phyloP scores from a whole-genome alignment of 306 rosid species.

The Rosa multiflora region DNA sequence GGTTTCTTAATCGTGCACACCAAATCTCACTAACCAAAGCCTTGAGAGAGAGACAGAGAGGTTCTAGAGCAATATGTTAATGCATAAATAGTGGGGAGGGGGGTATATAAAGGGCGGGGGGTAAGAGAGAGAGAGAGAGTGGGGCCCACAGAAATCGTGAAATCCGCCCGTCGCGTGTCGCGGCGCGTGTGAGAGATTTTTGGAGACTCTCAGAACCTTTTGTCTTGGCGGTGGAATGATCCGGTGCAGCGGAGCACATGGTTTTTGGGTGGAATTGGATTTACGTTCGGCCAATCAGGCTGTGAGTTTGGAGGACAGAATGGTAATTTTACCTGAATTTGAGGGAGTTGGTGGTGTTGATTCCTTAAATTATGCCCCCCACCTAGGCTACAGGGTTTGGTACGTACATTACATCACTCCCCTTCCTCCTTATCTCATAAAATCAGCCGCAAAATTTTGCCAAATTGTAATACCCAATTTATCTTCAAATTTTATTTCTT shows the following conservation, averaged over 20 bases:
- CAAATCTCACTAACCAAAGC: not conserved
- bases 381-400: constrained; percentile 10
- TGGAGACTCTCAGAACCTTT: not conserved
- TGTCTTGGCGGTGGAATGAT: not conserved
- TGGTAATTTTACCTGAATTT: not conserved
- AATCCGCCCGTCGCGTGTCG: constrained; percentile 36
- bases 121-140: not conserved
- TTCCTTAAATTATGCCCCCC: constrained; percentile 23
- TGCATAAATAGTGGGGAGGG: not conserved
- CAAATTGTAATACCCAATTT: not conserved
- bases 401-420: constrained; percentile 2
- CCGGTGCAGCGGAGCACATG: not conserved
- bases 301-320: not conserved
- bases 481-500: not conserved
- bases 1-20: not conserved
- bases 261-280: not conserved
- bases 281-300: not conserved
- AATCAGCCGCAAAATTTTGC: not conserved
- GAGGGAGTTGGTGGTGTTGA: not conserved
- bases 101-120: not conserved
- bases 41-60: not conserved
- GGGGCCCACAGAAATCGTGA: constrained; percentile 42
- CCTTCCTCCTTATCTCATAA: not conserved
- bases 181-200: constrained; percentile 12
- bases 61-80: not conserved